Base-by-base conservation (phyloP, 208 protist genomes). In the Spongospora subterranea region DNA sequence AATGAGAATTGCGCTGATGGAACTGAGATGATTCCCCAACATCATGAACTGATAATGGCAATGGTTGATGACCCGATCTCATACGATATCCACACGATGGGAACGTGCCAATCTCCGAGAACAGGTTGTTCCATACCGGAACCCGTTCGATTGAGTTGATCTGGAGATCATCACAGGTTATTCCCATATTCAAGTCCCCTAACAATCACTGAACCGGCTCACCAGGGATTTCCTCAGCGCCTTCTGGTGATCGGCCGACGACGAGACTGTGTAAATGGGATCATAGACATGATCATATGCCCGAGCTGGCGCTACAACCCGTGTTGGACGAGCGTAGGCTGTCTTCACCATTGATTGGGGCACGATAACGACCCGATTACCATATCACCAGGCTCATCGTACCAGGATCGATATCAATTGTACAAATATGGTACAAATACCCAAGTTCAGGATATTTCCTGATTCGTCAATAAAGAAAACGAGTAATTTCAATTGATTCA, bases 21-120 rank as follows among this genome's bases (percentile, higher is more conserved):
- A 13, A 35, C 40, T 43, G n/a, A 45, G 71, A 35, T 43, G 6
- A 43, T 35, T 82, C 35, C 71, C 13, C n/a, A 82, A 43, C 71
- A 6, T 82, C 71, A 43, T n/a, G 6, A n/a, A 82, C 6, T 35
- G 6, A 35, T 43, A 82, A 20, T 82, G 6, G 71, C 35, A n/a
- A 35, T 82, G 6, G 71, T 39, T 35, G 6, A 13, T 82, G 50
- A 6, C 71, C 17, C 6, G 71, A 35, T 6, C 35, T 13, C 17
- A 82, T 39, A 6, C 71, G 6, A n/a, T 82, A 82, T 13, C n/a
- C 17, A 43, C n/a, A 82, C 6, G 71, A 82, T 39, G 71, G 71
- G 71, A 82, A 82, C 6, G 71, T 82, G 71, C 71, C 71, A n/a
- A 82, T 35, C 71, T 82, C 71, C 17, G 71, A 82, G 71, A 82